Percentiles rank a stretch among this genome's conserved stretches.
phyloP scores from a whole-genome alignment of 441 rosid genomes.

The Syzygium malaccense region DNA sequence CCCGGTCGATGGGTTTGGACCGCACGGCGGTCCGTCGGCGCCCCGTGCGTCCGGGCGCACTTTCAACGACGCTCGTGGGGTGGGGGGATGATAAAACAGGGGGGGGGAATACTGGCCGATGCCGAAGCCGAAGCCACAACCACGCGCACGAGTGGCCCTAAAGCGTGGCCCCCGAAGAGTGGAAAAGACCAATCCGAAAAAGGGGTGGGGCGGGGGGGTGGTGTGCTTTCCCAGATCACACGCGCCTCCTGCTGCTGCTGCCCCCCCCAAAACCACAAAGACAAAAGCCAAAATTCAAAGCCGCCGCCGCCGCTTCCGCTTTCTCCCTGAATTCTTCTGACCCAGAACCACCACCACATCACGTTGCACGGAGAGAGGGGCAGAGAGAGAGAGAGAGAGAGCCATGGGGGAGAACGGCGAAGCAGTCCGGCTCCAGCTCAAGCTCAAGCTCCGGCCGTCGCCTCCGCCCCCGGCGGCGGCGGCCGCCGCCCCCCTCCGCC shows the following conservation, averaged over 20 bases:
- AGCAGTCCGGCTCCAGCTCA: neutral
- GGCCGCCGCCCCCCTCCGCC: neutral
- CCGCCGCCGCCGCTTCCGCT: neutral
- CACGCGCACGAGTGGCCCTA: no score
- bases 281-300: neutral
- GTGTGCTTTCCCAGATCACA: no score
- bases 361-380: neutral
- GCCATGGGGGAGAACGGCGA: neutral
- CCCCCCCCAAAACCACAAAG: neutral
- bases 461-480: conserved; percentile 13
- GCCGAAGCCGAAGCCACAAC: no score
- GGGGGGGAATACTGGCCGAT: no score
- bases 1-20: neutral
- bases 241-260: neutral
- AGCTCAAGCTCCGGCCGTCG: neutral
- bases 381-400: neutral
- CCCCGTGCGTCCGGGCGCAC: no score
- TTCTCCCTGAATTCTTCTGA: neutral
- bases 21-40: neutral
- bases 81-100: no score
- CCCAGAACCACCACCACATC: neutral
- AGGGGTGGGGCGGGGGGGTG: no score
- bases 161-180: no score
- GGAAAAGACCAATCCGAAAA: no score
- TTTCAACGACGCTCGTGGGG: neutral